phyloP scores from a whole-genome alignment of 768 basidiomycete genomes.

The Serendipita sp. region DNA sequence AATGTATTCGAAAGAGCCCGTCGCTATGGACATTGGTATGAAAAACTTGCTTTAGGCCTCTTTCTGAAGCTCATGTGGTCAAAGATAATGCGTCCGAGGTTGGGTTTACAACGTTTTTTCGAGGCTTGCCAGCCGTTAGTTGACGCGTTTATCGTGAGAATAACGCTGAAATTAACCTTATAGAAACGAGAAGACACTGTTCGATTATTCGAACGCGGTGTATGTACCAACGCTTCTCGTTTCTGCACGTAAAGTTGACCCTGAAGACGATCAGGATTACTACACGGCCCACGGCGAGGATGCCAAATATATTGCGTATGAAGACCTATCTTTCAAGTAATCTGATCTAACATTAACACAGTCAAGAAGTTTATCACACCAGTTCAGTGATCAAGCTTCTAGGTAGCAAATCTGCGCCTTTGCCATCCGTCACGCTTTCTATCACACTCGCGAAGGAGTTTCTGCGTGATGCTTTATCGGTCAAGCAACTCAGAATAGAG shows the following conservation, averaged over 20 bases:
- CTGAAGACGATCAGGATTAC: slow-evolving; percentile 31
- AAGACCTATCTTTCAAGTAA: slow-evolving; percentile 18
- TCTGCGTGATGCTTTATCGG: slow-evolving; percentile 76
- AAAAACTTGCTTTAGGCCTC: not conserved
- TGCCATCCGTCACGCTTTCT: slow-evolving; percentile 68
- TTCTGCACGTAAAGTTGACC: not conserved
- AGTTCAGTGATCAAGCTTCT: slow-evolving; percentile 87
- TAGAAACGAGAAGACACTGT: slow-evolving; percentile 42
- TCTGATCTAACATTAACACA: not conserved
- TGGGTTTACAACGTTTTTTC: slow-evolving; percentile 62
- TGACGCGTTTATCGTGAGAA: slow-evolving; percentile 21
- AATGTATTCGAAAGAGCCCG: slow-evolving; percentile 4
- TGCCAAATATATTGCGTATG: slow-evolving; percentile 62
- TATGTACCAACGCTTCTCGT: slow-evolving; percentile 11
- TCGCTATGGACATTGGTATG: not conserved
- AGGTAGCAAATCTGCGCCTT: slow-evolving; percentile 31
- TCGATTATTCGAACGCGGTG: slow-evolving; percentile 64
- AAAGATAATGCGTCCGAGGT: slow-evolving; percentile 53
- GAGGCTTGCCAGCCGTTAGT: slow-evolving; percentile 47
- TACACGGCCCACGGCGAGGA: slow-evolving; percentile 84
- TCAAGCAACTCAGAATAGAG: slow-evolving; percentile 79
- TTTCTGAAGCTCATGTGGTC: not conserved
- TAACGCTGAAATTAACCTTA: not conserved
- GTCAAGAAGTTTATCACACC: slow-evolving; percentile 61
- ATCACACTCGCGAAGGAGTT: slow-evolving; percentile 61